A percentile compares a stretch with the other conserved stretches of the same genome.
Evolutionary conservation across 73 alveolate species (phyloP).

Genomic region (Paramecium primaurelia): DNA sequence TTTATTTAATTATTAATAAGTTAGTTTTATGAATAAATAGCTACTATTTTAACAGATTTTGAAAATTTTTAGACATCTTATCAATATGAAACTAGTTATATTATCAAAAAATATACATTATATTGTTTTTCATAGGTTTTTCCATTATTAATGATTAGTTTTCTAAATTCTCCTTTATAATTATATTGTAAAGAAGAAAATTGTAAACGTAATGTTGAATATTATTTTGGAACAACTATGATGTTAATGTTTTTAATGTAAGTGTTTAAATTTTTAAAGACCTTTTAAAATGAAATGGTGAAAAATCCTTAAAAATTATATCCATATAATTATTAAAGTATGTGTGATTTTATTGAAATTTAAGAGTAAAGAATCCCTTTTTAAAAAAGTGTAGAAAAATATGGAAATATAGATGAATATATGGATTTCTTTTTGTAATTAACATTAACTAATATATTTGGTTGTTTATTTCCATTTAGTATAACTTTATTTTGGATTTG

Average conservation of each 20-base stretch:
- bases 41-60: background rate
- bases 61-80: background rate
- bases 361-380: background rate
- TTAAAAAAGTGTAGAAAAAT: background rate
- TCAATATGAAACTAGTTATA: constrained; percentile 32
- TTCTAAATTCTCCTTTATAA: background rate
- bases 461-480: constrained; percentile 8
- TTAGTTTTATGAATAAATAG: background rate
- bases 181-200: background rate
- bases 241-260: background rate
- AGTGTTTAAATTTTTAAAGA: background rate
- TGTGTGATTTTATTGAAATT: background rate
- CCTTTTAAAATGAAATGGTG: background rate
- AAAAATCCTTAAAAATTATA: background rate
- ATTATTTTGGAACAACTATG: background rate
- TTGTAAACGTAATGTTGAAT: constrained; percentile 25
- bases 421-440: background rate
- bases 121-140: background rate
- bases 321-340: background rate
- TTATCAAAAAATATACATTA: background rate
- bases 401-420: background rate
- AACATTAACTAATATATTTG: background rate
- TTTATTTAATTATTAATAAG: background rate
- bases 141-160: background rate
- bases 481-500: background rate